These are phyloP conservation scores for Blastobotrys robertii DNA, from an alignment of 805 yeast genomes.

Conservation along the genomic window DNA sequence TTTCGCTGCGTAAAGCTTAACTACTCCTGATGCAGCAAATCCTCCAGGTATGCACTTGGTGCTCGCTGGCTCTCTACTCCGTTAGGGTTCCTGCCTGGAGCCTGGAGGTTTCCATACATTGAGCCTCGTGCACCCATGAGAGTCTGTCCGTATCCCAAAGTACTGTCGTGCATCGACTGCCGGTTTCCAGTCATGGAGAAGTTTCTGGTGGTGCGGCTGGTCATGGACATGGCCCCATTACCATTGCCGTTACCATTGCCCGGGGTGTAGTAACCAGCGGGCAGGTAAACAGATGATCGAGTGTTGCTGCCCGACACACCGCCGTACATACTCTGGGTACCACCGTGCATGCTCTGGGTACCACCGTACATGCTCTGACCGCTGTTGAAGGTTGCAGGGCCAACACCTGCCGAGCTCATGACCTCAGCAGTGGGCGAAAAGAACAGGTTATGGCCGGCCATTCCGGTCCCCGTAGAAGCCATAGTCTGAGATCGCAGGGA, in stretches of 20 bases:
- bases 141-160: no score
- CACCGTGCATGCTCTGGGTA: no score
- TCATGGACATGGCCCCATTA: slow-evolving; percentile 14
- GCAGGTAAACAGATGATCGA: slow-evolving; percentile 19
- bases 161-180: not conserved
- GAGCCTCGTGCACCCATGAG: no score
- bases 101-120: not conserved
- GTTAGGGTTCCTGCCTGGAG: slow-evolving; percentile 5
- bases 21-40: slow-evolving; percentile 23
- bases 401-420: slow-evolving; percentile 34
- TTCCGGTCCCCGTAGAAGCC: slow-evolving; percentile 4
- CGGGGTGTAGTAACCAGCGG: slow-evolving; percentile 22
- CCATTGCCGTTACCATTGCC: slow-evolving; percentile 6
- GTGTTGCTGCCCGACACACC: slow-evolving; percentile 4
- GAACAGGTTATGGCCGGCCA: slow-evolving; percentile 34
- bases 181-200: slow-evolving; percentile 14
- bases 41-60: slow-evolving; percentile 31
- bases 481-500: slow-evolving; percentile 3
- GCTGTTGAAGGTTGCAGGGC: slow-evolving; percentile 2
- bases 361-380: no score
- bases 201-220: slow-evolving; percentile 15
- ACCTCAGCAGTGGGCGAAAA: slow-evolving; percentile 77
- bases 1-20: no score
- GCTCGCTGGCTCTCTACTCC: slow-evolving; percentile 21
- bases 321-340: not conserved